Percentiles rank a stretch among this genome's conserved stretches.
Conservation (phyloP, 495 filamentous ascomycete species). For the Aspergillus saccharolyticus region DNA sequence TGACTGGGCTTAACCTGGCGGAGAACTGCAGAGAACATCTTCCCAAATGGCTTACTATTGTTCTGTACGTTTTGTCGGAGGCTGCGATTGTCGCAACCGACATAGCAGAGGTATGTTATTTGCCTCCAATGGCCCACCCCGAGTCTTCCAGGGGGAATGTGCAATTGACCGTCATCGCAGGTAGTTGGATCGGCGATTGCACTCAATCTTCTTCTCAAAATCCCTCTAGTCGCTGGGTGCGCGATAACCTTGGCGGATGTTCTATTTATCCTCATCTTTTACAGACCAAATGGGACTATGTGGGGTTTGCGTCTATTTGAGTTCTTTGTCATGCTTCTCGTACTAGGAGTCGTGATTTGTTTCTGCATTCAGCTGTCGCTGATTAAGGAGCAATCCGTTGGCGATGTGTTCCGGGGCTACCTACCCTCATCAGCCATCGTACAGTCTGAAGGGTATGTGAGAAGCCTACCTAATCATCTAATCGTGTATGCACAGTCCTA, state of each 20-base stretch:
- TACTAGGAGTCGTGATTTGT: constrained; percentile 81
- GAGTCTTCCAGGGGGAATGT: not conserved
- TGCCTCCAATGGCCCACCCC: not conserved
- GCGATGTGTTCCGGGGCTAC: constrained; percentile 80
- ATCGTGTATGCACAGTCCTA: constrained; percentile 8
- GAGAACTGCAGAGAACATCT: constrained; percentile 73
- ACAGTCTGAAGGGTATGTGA: constrained; percentile 54
- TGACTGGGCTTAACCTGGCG: constrained; percentile 77
- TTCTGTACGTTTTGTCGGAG: constrained; percentile 71
- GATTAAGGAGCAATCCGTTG: constrained; percentile 62
- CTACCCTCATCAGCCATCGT: constrained; percentile 73
- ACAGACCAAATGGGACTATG: constrained; percentile 70
- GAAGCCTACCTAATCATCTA: not conserved
- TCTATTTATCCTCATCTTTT: constrained; percentile 80
- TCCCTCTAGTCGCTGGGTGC: constrained; percentile 83
- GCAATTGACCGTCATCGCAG: constrained; percentile 30
- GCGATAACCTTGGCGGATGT: constrained; percentile 82
- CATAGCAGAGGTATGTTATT: constrained; percentile 65
- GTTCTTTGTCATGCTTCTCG: constrained; percentile 70
- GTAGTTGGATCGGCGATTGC: constrained; percentile 89
- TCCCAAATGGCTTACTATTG: constrained; percentile 69
- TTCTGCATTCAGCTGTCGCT: constrained; percentile 85
- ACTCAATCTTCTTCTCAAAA: constrained; percentile 73
- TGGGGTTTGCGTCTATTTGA: constrained; percentile 72
- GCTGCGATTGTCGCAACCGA: constrained; percentile 82